A percentile compares a stretch with the other conserved stretches of the same genome.
These are phyloP conservation scores for Huiozyma naganishii DNA, from an alignment of 805 yeast genomes.

Conservation along the genomic window DNA sequence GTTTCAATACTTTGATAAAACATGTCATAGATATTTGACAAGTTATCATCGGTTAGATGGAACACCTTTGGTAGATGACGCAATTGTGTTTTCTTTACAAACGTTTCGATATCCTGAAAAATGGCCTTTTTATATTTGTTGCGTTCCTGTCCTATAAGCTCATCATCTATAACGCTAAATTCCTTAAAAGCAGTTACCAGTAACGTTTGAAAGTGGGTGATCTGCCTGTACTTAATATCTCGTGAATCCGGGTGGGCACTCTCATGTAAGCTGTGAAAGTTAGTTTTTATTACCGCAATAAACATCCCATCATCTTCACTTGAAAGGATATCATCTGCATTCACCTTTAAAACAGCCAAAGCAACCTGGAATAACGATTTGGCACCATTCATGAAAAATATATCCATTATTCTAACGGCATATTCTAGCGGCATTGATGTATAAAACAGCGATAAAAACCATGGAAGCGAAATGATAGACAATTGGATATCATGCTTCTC, in stretches of 20 bases:
- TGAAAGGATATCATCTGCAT: constrained; percentile 70
- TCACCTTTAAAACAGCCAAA: constrained; percentile 75
- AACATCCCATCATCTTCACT: constrained; percentile 90
- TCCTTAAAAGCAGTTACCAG: constrained; percentile 89
- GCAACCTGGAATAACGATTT: constrained; percentile 87
- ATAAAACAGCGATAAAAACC: constrained; percentile 86
- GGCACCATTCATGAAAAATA: constrained; percentile 83
- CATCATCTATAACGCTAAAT: constrained; percentile 70
- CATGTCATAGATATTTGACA: constrained; percentile 72
- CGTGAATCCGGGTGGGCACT: constrained; percentile 66
- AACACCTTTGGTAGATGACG: constrained; percentile 72
- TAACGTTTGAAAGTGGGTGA: constrained; percentile 81
- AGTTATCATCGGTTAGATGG: constrained; percentile 44
- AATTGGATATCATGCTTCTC: constrained; percentile 73
- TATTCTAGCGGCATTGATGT: constrained; percentile 91
- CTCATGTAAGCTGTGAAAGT: constrained; percentile 66
- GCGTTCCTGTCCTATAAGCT: constrained; percentile 57
- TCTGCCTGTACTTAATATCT: constrained; percentile 49
- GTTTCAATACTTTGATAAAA: constrained; percentile 69
- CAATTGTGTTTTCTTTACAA: constrained; percentile 85
- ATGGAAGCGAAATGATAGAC: constrained; percentile 86
- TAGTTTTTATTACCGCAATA: constrained; percentile 72
- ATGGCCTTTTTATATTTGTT: constrained; percentile 64
- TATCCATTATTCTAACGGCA: constrained; percentile 86
- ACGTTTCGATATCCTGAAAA: constrained; percentile 74